These are phyloP conservation scores for Oxyria digyna DNA, from an alignment of 148 eudicot genomes.

Conservation along the genomic window DNA sequence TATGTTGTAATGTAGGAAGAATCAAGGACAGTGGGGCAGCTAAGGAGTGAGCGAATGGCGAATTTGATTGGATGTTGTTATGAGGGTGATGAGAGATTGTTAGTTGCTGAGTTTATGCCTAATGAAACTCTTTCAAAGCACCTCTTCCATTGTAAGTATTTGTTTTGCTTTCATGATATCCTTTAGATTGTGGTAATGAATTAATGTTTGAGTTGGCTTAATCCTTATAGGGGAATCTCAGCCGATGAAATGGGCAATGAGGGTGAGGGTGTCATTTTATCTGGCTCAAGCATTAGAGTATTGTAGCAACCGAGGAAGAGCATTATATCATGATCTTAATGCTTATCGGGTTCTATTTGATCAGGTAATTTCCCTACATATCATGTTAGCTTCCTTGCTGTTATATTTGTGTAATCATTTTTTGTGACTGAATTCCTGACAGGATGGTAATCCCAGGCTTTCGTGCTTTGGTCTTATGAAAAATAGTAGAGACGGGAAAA, in stretches of 20 bases:
- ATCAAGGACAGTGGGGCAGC: slow-evolving; percentile 65
- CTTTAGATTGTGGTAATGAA: neutral
- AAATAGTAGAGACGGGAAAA: slow-evolving; percentile 88
- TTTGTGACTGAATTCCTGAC: slow-evolving; percentile 23
- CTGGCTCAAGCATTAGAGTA: slow-evolving; percentile 84
- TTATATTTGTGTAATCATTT: slow-evolving; percentile 7
- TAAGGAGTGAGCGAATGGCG: slow-evolving; percentile 63
- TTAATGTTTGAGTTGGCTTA: neutral
- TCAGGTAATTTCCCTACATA: slow-evolving; percentile 28
- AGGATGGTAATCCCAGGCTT: slow-evolving; percentile 89
- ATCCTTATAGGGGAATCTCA: slow-evolving; percentile 53
- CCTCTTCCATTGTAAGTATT: slow-evolving; percentile 63
- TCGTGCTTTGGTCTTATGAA: slow-evolving; percentile 92
- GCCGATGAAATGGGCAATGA: slow-evolving; percentile 85
- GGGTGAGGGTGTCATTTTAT: slow-evolving; percentile 68
- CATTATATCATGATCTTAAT: slow-evolving; percentile 79
- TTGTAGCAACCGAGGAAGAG: slow-evolving; percentile 72
- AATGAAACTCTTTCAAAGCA: slow-evolving; percentile 82
- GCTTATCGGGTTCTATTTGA: slow-evolving; percentile 76
- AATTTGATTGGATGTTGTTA: slow-evolving; percentile 75
- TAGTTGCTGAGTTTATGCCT: slow-evolving; percentile 84
- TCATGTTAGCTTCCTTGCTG: neutral
- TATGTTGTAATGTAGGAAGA: slow-evolving; percentile 39
- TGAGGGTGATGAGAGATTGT: slow-evolving; percentile 77
- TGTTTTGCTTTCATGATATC: neutral